phyloP scores from a whole-genome alignment of 176 grass and related monocot species.

The Avena eriantha region DNA sequence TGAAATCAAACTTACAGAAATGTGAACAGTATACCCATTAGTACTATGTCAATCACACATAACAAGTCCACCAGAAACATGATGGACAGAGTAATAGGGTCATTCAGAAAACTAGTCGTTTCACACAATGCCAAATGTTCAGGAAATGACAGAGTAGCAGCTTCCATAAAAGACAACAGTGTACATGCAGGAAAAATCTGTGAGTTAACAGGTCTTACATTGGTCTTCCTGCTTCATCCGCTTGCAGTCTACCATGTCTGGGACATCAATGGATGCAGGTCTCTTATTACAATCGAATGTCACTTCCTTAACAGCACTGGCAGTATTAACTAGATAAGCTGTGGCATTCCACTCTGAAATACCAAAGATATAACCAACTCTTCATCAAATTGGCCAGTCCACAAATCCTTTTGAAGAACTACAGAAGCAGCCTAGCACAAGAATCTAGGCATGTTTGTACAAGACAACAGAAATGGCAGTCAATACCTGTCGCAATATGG shows the following conservation, averaged over 20 bases:
- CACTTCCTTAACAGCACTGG: slow-evolving; percentile 7
- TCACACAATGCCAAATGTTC: background rate
- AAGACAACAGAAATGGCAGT: slow-evolving; percentile 3
- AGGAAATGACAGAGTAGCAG: background rate
- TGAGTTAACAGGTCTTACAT: slow-evolving; percentile 37
- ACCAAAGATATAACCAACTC: slow-evolving; percentile 23
- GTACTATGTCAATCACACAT: background rate
- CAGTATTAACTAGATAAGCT: slow-evolving; percentile 10
- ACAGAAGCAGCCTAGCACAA: slow-evolving; percentile 2
- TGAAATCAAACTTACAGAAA: slow-evolving; percentile 3
- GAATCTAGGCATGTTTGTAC: slow-evolving; percentile 1
- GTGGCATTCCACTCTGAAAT: slow-evolving; percentile 17
- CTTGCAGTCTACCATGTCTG: slow-evolving; percentile 40
- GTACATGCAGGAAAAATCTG: background rate
- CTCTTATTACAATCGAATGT: slow-evolving; percentile 42
- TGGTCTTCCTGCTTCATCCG: slow-evolving; percentile 43
- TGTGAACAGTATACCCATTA: background rate
- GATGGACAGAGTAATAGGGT: background rate
- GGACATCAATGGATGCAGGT: slow-evolving; percentile 21
- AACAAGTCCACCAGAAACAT: background rate
- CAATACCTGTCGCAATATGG: slow-evolving; percentile 52
- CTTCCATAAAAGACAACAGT: background rate
- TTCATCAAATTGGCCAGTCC: slow-evolving; percentile 22
- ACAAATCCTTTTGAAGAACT: slow-evolving; percentile 46
- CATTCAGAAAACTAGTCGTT: slow-evolving; percentile 1